Conservation (phyloP, 2,329 filamentous ascomycete genomes). For the Phialocephala subalpina region DNA sequence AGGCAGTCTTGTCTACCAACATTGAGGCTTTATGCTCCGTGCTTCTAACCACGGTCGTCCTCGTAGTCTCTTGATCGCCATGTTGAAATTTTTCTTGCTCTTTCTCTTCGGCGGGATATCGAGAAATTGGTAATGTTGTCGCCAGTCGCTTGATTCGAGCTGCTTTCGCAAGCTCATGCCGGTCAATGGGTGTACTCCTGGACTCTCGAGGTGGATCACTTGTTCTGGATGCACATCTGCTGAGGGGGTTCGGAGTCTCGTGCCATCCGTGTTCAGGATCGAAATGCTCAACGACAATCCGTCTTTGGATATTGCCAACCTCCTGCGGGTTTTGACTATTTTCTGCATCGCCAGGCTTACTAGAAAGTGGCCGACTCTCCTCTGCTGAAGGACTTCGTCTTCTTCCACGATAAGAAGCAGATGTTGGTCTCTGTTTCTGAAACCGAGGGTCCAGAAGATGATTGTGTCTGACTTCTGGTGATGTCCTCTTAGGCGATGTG, state of each 20-base stretch:
- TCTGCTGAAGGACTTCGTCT: neutral
- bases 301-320: neutral
- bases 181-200: slow-evolving; percentile 23
- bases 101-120: neutral
- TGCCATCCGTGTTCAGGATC: slow-evolving; percentile 30
- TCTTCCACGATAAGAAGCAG: neutral
- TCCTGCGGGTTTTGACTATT: neutral
- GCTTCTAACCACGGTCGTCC: neutral
- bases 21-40: neutral
- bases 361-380: neutral
- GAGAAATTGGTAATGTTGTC: slow-evolving; percentile 33
- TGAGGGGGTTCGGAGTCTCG: slow-evolving; percentile 11
- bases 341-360: neutral
- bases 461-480: neutral
- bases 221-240: neutral
- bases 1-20: neutral
- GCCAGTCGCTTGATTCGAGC: slow-evolving; percentile 38
- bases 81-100: neutral
- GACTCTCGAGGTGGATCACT: slow-evolving; percentile 1
- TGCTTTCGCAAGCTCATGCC: slow-evolving; percentile 35
- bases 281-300: slow-evolving; percentile 28
- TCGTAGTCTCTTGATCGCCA: neutral
- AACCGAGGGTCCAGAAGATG: neutral
- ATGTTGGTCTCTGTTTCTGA: neutral
- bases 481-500: neutral